phyloP scores from a whole-genome alignment of 306 rosid species.

The Crotalaria pallida region DNA sequence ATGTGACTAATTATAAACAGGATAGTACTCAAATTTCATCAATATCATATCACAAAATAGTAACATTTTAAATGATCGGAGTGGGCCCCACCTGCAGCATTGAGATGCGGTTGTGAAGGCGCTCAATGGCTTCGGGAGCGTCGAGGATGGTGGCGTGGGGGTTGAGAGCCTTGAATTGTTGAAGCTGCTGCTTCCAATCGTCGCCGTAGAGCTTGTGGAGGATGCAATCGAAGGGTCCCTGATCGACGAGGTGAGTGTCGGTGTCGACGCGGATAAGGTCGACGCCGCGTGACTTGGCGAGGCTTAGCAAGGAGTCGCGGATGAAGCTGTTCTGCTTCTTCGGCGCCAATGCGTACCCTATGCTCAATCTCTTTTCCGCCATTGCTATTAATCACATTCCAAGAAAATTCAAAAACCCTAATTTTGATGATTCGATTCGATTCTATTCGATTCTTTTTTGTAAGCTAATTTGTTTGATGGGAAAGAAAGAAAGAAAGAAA shows the following conservation, averaged over 20 bases:
- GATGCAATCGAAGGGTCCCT: constrained; percentile 76
- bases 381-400: constrained; percentile 19
- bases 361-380: constrained; percentile 60
- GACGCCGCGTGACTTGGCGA: constrained; percentile 62
- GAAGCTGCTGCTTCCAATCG: constrained; percentile 63
- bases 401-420: no score
- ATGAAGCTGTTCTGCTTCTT: constrained; percentile 88
- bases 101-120: constrained; percentile 85
- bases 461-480: no score
- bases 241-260: constrained; percentile 45
- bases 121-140: constrained; percentile 68
- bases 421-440: no score
- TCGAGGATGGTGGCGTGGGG: constrained; percentile 68
- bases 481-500: no score
- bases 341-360: constrained; percentile 77
- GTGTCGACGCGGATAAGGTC: constrained; percentile 56
- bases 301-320: constrained; percentile 50
- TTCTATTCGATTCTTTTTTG: no score
- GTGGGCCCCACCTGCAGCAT: constrained; percentile 92
- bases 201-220: constrained; percentile 78
- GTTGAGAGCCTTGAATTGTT: constrained; percentile 32
- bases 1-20: no score
- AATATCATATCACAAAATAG: no score
- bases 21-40: no score
- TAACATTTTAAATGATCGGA: no score